Conservation (phyloP, 2,329 filamentous ascomycete species). For the Fusarium solani-melongenae region DNA sequence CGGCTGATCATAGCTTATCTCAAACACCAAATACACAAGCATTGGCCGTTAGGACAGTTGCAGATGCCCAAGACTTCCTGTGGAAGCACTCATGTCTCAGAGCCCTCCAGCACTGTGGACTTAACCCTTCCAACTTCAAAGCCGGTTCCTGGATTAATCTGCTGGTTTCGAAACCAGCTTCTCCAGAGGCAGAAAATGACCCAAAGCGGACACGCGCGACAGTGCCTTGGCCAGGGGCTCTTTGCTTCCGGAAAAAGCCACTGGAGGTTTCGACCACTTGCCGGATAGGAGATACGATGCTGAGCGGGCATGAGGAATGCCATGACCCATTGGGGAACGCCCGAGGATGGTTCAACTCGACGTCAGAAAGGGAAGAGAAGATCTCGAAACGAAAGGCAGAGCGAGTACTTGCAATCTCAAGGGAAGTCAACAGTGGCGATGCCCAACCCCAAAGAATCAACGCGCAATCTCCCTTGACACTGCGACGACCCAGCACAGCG, state of each 20-base stretch:
- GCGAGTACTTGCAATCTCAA: constrained; percentile 55
- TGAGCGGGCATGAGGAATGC: constrained; percentile 53
- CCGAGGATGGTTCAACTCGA: constrained; percentile 59
- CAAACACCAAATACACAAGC: constrained; percentile 66
- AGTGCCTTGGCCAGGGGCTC: constrained; percentile 65
- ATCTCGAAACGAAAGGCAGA: constrained; percentile 62
- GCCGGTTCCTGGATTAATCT: constrained; percentile 64
- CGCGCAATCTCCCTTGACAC: constrained; percentile 62
- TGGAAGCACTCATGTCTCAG: constrained; percentile 64
- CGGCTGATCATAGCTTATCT: constrained; percentile 49
- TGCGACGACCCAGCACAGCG: constrained; percentile 61
- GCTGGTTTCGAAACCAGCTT: constrained; percentile 58
- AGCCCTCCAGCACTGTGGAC: constrained; percentile 62
- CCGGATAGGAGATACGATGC: constrained; percentile 52
- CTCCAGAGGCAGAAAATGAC: constrained; percentile 55
- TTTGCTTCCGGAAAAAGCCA: constrained; percentile 63
- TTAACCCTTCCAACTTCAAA: constrained; percentile 56
- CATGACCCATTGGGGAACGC: constrained; percentile 63
- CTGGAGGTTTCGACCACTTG: constrained; percentile 54
- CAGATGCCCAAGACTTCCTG: constrained; percentile 54
- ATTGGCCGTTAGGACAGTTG: constrained; percentile 54
- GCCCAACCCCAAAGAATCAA: constrained; percentile 56
- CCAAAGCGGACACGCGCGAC: constrained; percentile 55
- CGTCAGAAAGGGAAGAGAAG: constrained; percentile 59
- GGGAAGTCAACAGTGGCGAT: constrained; percentile 56